Evolutionary conservation across 176 grass and related monocot genomes (phyloP).

Genomic region (Stipa capillata): DNA sequence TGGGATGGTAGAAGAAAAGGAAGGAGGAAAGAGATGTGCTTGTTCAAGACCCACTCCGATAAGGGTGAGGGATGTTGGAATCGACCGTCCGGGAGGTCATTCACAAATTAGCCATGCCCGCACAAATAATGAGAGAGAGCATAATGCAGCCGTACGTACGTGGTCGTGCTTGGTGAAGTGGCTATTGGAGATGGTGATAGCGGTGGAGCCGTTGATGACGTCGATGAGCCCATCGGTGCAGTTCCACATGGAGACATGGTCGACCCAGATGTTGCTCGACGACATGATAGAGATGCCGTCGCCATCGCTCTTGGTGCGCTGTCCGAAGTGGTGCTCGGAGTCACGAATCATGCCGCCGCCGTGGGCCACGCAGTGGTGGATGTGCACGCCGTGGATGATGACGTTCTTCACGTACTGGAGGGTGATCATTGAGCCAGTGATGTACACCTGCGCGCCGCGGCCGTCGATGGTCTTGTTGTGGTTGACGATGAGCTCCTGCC

Average conservation of each 20-base stretch:
- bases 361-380: constrained; percentile 39
- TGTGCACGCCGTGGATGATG: constrained; percentile 61
- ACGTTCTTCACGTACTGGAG: constrained; percentile 56
- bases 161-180: constrained; percentile 79
- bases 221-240: constrained; percentile 79
- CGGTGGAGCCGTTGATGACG: constrained; percentile 56
- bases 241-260: constrained; percentile 59
- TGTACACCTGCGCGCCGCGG: constrained; percentile 59
- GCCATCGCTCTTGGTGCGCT: constrained; percentile 45
- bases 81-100: too few species aligned
- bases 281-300: constrained; percentile 50
- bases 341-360: constrained; percentile 54
- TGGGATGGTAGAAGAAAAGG: too few species aligned
- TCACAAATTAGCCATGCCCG: too few species aligned
- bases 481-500: constrained; percentile 54
- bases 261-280: constrained; percentile 64
- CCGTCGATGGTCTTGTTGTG: constrained; percentile 74
- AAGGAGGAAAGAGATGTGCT: too few species aligned
- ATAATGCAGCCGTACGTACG: constrained; percentile 21
- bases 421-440: constrained; percentile 52
- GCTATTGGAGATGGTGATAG: constrained; percentile 69
- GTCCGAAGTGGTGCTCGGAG: constrained; percentile 31
- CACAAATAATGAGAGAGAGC: too few species aligned
- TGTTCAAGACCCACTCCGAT: too few species aligned
- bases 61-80: too few species aligned